Evolutionary conservation across 306 rosid species (phyloP).

Genomic region (Castanea sativa): DNA sequence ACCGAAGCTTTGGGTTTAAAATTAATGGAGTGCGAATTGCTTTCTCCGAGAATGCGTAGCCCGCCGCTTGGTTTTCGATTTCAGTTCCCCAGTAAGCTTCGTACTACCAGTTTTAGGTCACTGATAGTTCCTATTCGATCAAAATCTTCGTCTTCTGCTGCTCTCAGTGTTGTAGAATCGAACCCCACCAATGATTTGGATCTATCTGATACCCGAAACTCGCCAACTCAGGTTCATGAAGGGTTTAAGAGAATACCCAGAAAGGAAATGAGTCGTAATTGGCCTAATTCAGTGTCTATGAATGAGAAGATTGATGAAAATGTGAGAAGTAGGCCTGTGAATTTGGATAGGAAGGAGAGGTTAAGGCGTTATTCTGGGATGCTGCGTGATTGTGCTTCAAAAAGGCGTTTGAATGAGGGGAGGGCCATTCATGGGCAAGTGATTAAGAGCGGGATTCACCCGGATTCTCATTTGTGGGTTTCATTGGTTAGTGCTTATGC

Average conservation of each 20-base stretch:
- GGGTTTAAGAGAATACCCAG: neutral
- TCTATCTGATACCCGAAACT: neutral
- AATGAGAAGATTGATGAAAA: neutral
- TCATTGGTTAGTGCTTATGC: conserved; percentile 24
- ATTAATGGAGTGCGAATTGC: neutral
- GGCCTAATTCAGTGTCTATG: neutral
- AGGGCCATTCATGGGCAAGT: conserved; percentile 30
- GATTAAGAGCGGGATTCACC: conserved; percentile 22
- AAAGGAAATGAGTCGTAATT: neutral
- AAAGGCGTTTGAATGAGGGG: conserved; percentile 32
- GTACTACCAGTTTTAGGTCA: neutral
- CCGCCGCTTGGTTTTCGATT: conserved; percentile 6
- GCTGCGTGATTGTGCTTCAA: conserved; percentile 33
- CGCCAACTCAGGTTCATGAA: neutral
- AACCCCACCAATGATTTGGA: conserved; percentile 13
- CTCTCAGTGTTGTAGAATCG: neutral
- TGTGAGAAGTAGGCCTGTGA: neutral
- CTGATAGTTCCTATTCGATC: neutral
- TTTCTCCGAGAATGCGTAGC: neutral
- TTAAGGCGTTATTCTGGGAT: conserved; percentile 26
- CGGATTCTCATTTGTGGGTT: conserved; percentile 33
- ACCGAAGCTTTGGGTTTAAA: neutral
- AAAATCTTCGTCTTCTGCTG: conserved; percentile 1
- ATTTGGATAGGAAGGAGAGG: conserved; percentile 18
- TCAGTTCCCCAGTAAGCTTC: conserved; percentile 8